Base-by-base conservation (phyloP, 805 yeast genomes). In the Ogataea salicorniae region DNA sequence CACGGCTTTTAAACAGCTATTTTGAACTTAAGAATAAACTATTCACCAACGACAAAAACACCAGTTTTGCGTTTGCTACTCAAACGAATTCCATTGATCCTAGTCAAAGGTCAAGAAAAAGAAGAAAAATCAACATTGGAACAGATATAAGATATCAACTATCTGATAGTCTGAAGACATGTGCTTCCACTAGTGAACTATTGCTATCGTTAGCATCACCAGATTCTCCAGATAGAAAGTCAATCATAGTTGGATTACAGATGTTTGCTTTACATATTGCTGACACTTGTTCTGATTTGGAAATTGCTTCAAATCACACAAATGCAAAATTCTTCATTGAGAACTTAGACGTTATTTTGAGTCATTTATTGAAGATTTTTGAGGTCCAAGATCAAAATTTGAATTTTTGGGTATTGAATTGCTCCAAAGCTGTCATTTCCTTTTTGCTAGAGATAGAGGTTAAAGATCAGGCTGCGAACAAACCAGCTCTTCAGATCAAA, bases 1-100 rank as follows among this genome's bases (percentile, higher is more conserved):
- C 64, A 0, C 64, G 56, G 37, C 51, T 77, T 2, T 31, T 75
- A 0, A 37, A 46, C 1, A 42, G 64, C 2, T 75, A 63, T 46
- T 75, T 62, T 49, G 42, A 44, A 4, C 46, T 70, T 33, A 64
- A 63, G 44, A n/a, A 7, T n/a, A 16, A 29, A 41, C 22, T 39
- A 18, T 31, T 36, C 16, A 16, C 15, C n/a, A 14, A 3, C 13
- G 41, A 26, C 1, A 18, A 23, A 4, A 18, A 23, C 6, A 5
- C 18, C 34, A 20, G 14, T 14, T n/a, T 9, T 26, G 16, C 13
- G 6, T 8, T 11, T 26, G 13, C n/a, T n/a, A 13, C 17, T 13
- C 5, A 7, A 16, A 18, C 9, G 9, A 18, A 8, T 7, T 9
- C 43, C 13, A 13, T n/a, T 14, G 18, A 16, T 13, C 31, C 13